Evolutionary conservation across 192 early-diverging fungal genomes (phyloP).

Genomic region (Dissophora globulifera): DNA sequence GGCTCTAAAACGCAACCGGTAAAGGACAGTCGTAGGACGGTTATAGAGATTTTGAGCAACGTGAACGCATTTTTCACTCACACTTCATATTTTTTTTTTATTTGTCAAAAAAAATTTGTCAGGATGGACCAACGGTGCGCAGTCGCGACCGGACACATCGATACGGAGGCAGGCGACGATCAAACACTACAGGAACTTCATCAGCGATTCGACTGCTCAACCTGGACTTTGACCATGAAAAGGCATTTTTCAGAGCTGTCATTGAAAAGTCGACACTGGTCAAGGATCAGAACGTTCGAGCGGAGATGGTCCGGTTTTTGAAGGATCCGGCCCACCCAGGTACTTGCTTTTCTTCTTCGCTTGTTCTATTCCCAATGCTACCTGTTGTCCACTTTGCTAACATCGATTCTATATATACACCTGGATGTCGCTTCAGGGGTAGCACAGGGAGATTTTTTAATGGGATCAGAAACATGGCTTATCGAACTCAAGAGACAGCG

Average conservation of each 20-base stretch:
- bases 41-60: too few relatives aligned
- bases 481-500: conserved; percentile 29
- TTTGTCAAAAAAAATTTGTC: neutral
- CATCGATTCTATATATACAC: neutral
- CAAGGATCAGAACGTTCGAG: conserved; percentile 10
- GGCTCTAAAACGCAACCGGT: too few relatives aligned
- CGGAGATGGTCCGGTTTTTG: conserved; percentile 18
- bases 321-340: conserved; percentile 26
- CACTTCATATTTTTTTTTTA: too few relatives aligned
- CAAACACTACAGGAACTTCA: neutral
- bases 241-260: conserved; percentile 13
- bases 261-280: conserved; percentile 30
- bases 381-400: too few relatives aligned
- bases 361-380: too few relatives aligned
- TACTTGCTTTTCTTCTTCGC: too few relatives aligned
- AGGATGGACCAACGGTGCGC: conserved; percentile 7
- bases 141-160: neutral
- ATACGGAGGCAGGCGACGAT: neutral
- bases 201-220: conserved; percentile 6
- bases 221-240: conserved; percentile 19
- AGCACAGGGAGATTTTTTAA: neutral
- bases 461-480: conserved; percentile 39
- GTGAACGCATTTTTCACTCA: too few relatives aligned
- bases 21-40: too few relatives aligned
- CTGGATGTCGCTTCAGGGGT: conserved; percentile 8